A percentile compares a stretch with the other conserved stretches of the same genome.
Evolutionary conservation across 225 moss, liverwort and hornwort species (phyloP).

Genomic region (Pseudoscleropodium purum): DNA sequence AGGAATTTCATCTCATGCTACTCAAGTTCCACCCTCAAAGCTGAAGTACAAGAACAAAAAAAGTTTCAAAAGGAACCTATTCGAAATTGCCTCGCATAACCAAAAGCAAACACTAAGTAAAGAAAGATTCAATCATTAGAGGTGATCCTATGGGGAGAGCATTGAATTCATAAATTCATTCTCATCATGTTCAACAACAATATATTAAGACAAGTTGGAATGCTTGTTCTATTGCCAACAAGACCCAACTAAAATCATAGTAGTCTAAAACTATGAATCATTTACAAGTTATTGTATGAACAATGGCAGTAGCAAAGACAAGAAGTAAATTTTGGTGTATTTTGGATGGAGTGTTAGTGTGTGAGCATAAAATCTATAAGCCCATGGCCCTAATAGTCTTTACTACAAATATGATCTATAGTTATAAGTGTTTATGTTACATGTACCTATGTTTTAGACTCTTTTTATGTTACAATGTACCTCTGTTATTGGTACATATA

Average conservation of each 20-base stretch:
- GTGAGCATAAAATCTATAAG: no score
- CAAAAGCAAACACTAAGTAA: neutral
- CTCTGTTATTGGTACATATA: no score
- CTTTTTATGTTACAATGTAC: no score
- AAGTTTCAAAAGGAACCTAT: neutral
- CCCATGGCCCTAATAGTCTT: no score
- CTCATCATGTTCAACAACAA: neutral
- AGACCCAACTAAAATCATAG: neutral
- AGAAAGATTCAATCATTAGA: neutral
- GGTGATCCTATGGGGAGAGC: neutral
- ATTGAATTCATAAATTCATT: neutral
- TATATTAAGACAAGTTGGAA: neutral
- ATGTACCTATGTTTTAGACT: no score
- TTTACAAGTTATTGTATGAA: neutral
- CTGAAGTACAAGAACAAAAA: neutral
- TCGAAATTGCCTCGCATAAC: neutral
- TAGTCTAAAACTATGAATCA: neutral
- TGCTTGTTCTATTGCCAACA: neutral
- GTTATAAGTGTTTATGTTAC: no score
- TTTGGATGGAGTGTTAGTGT: no score
- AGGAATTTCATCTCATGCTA: neutral
- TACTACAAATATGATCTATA: no score
- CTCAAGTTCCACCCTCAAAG: neutral
- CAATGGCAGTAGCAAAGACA: accelerated
- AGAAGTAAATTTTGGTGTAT: neutral